Base-by-base conservation (phyloP, 2,329 filamentous ascomycete genomes). In the Pseudogymnoascus sp. region DNA sequence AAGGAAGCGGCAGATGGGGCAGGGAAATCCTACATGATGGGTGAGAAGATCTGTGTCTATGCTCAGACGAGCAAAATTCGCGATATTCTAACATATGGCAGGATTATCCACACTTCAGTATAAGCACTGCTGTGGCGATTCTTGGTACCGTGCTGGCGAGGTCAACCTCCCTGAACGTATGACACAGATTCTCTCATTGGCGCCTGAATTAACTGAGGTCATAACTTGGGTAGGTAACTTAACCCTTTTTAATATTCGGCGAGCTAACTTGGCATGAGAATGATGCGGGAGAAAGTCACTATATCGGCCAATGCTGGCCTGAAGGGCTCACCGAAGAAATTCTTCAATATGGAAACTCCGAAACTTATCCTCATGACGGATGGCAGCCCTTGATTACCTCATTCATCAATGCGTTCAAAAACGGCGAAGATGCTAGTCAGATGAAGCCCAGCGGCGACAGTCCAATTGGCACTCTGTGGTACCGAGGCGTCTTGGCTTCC, bases 231-330 rank as follows among this genome's bases (percentile, higher is more conserved):
- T 44, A 24, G 11, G 40, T 24, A 11, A 9, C 8, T 40, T 10
- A 10, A 40, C 2, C 3, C 21, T 24, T 24, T 24, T 10, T 44
- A 13, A 68, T 73, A 58, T 67, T 70, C 29, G 68, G 75, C 60
- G 64, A 74, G 11, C 68, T 74, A 39, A 74, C 73, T 11, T 75
- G 71, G 61, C 40, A 5, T 24, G 10, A 67, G 71, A 74, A 75
- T 61, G 72, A 74, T 60, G 73, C 70, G 1, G 70, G 71, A 13
- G 73, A 74, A 61, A 70, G 68, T 62, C 74, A 75, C 64, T 75
- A 76, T 65, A 70, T 75, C 39, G 73, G 73, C 29, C 68, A 68
- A 13, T 66, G 70, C 35, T 73, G 71, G 69, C 61, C 67, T 5
- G 72, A 75, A 60, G 29, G 63, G 2, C 68, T 64, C 37, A 35